Evolutionary conservation across 2,329 filamentous ascomycete species (phyloP), one percentile per base, ranked within the genome.

Genomic region (Microcera coccophila): DNA sequence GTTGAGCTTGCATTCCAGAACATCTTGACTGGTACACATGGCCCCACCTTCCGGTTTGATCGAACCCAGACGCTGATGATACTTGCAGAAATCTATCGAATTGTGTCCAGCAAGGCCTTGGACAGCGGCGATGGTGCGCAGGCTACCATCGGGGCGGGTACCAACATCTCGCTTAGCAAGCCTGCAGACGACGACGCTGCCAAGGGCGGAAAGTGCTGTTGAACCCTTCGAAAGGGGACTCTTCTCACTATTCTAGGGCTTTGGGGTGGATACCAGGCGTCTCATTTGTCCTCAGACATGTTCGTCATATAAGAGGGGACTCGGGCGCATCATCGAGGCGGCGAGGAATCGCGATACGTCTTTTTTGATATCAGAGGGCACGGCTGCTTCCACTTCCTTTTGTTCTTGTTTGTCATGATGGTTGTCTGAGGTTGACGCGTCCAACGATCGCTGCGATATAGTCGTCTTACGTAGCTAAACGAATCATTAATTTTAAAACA

Each of bases 1-100:
- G 93, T 98, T 55, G 93, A 98, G 74, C 83, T 97, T 63, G 93
- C 93, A 48, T 97, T 98, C 81, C 91, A 98, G 75, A 97, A 97
- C 73, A 98, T 98, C 66, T 78, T 98, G 66, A 98, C 93, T 65
- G 91, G 91, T 96, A 79, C 50, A 79, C 68, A 28, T 15, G 17
- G 38, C 39, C 15, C 42, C 19, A 26, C 21, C 31, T 19, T 7
- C 22, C 26, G n/a, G 29, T 12, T 10, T 29, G 12, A 16, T 20
- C 19, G 24, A 35, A 32, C 53, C 41, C 32, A 16, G 17, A 39
- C 39, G 29, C 49, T 53, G 37, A 55, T 42, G 32, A 41, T 40
- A 4, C 29, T 28, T 45, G 37, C 65, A 95, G 93, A 98, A 78
- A 98, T 98, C 74, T 98, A 97, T 79, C 87, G 90, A 63, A 98